Evolutionary conservation across 163 green algal species (phyloP).

Genomic region (Scenedesmus sp.): DNA sequence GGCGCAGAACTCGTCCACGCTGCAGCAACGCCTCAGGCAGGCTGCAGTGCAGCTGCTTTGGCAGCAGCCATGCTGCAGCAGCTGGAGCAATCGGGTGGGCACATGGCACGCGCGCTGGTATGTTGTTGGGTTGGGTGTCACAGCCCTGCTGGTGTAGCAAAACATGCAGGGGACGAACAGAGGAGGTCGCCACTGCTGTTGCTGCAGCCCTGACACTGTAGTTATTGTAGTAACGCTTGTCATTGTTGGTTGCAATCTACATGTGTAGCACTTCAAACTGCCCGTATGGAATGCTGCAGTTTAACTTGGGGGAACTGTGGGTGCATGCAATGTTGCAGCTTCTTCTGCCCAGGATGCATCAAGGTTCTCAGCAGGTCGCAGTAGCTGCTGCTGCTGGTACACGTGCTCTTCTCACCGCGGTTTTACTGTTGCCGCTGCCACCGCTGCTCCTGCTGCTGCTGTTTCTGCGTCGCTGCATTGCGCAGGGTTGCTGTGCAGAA

Average conservation of each 20-base stretch:
- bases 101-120: neutral
- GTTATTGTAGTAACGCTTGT: too few species aligned
- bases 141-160: too few species aligned
- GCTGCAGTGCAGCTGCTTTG: neutral
- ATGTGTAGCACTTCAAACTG: too few species aligned
- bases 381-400: neutral
- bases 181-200: too few species aligned
- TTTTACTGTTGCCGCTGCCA: too few species aligned
- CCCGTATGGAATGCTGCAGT: too few species aligned
- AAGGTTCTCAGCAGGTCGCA: neutral
- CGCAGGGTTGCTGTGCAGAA: neutral
- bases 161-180: too few species aligned
- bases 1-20: neutral
- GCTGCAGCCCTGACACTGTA: too few species aligned
- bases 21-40: neutral
- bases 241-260: too few species aligned
- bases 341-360: too few species aligned
- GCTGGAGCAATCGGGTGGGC: neutral
- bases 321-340: neutral
- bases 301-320: too few species aligned
- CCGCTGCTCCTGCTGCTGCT: neutral
- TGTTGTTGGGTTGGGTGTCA: neutral
- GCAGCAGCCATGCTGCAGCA: neutral
- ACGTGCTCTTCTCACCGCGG: too few species aligned
- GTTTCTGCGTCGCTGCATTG: neutral